Evolutionary conservation across 139 green algal genomes (phyloP).

Genomic region (Chlorella sp.): DNA sequence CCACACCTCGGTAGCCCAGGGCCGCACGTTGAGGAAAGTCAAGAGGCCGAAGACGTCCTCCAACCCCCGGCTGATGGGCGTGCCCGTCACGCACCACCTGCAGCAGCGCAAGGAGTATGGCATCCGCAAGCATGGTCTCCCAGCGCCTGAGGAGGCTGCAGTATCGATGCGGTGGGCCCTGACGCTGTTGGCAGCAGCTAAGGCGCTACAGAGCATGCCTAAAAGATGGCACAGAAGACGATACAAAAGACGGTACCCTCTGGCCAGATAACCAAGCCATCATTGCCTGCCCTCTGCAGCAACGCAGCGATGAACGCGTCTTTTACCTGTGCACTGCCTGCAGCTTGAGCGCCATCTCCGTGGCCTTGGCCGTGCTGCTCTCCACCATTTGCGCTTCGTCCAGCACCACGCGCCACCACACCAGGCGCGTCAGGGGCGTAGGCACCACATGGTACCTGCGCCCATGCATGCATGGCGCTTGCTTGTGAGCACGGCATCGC

Average conservation of each 20-base stretch:
- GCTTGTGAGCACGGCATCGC: too few relatives aligned
- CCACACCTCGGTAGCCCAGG: constrained; percentile 48
- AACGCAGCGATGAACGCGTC: background rate
- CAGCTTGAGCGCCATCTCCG: constrained; percentile 69
- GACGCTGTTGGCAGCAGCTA: too few relatives aligned
- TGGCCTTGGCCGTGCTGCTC: constrained; percentile 55
- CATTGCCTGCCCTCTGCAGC: background rate
- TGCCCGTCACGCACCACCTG: constrained; percentile 73
- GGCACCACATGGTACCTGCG: constrained; percentile 56
- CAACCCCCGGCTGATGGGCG: constrained; percentile 73
- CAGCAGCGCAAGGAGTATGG: too few relatives aligned
- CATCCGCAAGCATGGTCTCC: too few relatives aligned
- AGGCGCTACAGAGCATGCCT: too few relatives aligned
- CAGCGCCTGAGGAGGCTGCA: too few relatives aligned
- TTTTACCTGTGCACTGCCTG: constrained; percentile 52
- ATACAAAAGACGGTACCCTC: too few relatives aligned
- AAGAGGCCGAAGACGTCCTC: constrained; percentile 85
- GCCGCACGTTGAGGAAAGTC: constrained; percentile 64
- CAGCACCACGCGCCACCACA: constrained; percentile 86
- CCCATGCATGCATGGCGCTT: too few relatives aligned
- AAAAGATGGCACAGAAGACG: too few relatives aligned
- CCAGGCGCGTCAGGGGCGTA: constrained; percentile 81
- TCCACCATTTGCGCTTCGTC: constrained; percentile 90
- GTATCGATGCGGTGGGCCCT: too few relatives aligned
- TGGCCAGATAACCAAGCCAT: too few relatives aligned